Evolutionary conservation across 495 filamentous ascomycete species (phyloP).

Genomic region (Pseudoneurospora amorphoporcata): DNA sequence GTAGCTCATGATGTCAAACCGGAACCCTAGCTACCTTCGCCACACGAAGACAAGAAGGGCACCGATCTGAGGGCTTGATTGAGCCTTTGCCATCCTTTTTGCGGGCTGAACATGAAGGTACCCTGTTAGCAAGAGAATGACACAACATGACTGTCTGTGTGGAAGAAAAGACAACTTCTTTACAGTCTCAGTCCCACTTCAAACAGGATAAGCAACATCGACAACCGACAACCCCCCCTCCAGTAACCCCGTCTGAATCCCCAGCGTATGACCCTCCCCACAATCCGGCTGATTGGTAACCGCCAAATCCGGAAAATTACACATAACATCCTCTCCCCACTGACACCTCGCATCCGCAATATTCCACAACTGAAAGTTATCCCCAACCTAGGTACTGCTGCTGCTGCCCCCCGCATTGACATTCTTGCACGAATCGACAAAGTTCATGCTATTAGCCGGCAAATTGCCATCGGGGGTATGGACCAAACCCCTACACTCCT

Average conservation of each 20-base stretch:
- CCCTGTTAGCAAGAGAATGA: no score
- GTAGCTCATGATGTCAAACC: rapidly evolving
- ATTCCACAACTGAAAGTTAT: slow-evolving; percentile 28
- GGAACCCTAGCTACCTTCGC: rapidly evolving
- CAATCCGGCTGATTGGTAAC: slow-evolving; percentile 13
- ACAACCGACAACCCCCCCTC: not conserved
- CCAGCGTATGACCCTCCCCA: not conserved
- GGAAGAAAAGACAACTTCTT: not conserved
- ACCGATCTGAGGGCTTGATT: no score
- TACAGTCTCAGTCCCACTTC: not conserved
- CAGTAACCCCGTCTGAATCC: not conserved
- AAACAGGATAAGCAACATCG: not conserved
- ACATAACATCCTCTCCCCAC: slow-evolving; percentile 29
- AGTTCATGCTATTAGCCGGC: slow-evolving; percentile 36
- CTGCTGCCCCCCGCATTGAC: not conserved
- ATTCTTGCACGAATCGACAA: slow-evolving; percentile 22
- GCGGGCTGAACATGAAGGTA: no score
- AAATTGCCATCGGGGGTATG: slow-evolving; percentile 15
- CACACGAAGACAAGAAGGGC: rapidly evolving
- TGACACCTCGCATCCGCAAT: slow-evolving; percentile 27
- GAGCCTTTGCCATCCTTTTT: no score
- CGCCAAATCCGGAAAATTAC: slow-evolving; percentile 22
- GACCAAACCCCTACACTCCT: slow-evolving; percentile 23
- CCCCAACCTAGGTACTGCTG: slow-evolving; percentile 18
- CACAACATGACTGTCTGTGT: no score